Conservation (phyloP, 2,329 filamentous ascomycete genomes). For the Scedosporium boydii region DNA sequence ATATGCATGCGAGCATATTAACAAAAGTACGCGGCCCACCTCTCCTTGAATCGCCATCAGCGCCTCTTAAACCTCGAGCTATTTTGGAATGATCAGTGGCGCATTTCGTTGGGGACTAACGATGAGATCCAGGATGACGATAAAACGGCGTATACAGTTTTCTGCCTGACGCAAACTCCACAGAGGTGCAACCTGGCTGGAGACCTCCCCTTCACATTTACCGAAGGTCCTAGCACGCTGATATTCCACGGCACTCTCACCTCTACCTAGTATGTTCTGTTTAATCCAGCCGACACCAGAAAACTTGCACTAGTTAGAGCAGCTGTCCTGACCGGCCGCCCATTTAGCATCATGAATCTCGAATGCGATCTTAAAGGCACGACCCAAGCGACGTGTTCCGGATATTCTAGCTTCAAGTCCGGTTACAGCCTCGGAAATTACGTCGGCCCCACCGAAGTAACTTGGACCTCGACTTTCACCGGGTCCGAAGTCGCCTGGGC, state of each 20-base stretch:
- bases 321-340: neutral
- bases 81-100: neutral
- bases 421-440: neutral
- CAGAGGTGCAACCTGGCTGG: conserved; percentile 32
- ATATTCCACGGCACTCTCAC: conserved; percentile 32
- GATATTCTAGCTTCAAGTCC: conserved; percentile 33
- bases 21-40: conserved; percentile 24
- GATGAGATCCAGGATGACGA: conserved; percentile 21
- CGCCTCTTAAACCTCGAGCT: no score
- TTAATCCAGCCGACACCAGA: neutral
- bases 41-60: no score
- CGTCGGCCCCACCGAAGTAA: conserved; percentile 29
- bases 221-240: conserved; percentile 34
- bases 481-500: conserved; percentile 34
- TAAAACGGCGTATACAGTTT: conserved; percentile 38
- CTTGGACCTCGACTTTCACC: conserved; percentile 34
- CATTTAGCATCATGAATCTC: conserved; percentile 30
- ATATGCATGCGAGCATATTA: conserved; percentile 35
- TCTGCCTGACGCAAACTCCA: conserved; percentile 32
- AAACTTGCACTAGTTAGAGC: neutral
- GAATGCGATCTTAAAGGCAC: conserved; percentile 31
- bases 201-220: conserved; percentile 36
- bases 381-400: conserved; percentile 36
- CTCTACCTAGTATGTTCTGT: conserved; percentile 28
- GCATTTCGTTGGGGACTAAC: conserved; percentile 6